A percentile compares a stretch with the other conserved stretches of the same genome.
These are phyloP conservation scores for Pseudocercospora eumusae DNA, from an alignment of 2,329 filamentous ascomycete species.

Conservation along the genomic window DNA sequence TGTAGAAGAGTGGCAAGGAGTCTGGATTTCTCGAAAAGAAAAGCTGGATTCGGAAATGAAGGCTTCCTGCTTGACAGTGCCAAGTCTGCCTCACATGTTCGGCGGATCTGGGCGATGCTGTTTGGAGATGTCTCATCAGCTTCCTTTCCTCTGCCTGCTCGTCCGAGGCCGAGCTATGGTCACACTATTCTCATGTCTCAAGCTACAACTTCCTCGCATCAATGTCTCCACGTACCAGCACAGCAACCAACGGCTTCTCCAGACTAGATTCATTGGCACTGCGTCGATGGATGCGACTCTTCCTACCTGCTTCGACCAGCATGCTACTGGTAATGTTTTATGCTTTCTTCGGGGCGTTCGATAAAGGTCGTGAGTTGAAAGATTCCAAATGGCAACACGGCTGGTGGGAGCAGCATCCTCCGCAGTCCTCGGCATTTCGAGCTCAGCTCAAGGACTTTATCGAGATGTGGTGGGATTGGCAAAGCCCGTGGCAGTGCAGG, in stretches of 20 bases:
- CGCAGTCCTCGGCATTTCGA: background rate
- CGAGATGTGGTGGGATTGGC: background rate
- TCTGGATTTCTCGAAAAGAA: too few species aligned
- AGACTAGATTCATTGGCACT: too few species aligned
- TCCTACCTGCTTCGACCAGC: background rate
- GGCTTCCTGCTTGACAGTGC: too few species aligned
- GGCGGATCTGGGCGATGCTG: slow-evolving; percentile 3
- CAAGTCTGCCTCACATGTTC: too few species aligned
- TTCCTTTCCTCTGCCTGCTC: slow-evolving; percentile 22
- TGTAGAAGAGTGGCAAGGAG: too few species aligned
- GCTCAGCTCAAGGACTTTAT: background rate
- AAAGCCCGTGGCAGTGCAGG: background rate
- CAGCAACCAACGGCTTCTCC: too few species aligned
- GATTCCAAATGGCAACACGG: background rate
- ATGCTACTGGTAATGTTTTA: background rate
- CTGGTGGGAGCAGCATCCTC: background rate
- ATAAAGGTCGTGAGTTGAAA: background rate
- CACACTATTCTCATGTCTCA: slow-evolving; percentile 23
- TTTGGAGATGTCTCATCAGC: slow-evolving; percentile 16
- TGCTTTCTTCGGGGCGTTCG: background rate
- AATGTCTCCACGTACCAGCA: background rate
- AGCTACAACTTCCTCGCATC: slow-evolving; percentile 22
- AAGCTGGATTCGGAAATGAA: too few species aligned
- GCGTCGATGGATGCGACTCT: background rate
- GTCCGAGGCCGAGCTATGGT: slow-evolving; percentile 27